Base-by-base conservation (phyloP, 768 basidiomycete genomes). In the Mycena galopus region DNA sequence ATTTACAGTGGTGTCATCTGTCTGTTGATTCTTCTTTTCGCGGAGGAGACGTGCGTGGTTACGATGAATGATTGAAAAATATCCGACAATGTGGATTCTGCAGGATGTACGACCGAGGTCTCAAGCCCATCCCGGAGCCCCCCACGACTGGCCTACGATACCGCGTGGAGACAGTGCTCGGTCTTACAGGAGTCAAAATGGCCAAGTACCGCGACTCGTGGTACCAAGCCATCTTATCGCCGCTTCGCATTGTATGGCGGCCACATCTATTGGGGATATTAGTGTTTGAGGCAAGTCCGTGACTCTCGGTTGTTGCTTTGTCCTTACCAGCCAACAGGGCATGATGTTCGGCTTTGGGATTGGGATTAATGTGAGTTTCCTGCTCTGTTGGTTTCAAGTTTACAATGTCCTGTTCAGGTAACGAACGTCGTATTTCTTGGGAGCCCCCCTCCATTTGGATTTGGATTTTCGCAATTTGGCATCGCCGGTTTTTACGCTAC, bases 381-480 rank as follows among this genome's bases (percentile, higher is more conserved):
- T 17, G 29, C 23, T 3, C 19, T 30, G 3, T 17, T 35, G 27
- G 17, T 29, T 44, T 33, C 11, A 61, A 27, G 37, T 32, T 30
- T 12, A n/a, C 57, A 56, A 19, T 8, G 56, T 1, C 9, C 50
- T 70, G 35, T 23, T 5, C n/a, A 92, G 88, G 88, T 90, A 17
- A 93, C 91, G 3, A 91, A 89, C 69, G 89, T 87, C 0, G 89
- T 92, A 1, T 93, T 92, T 81, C 79, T 92, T 1, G 90, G 89
- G 3, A 81, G 81, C 4, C 89, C 89, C 0, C 82, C 82, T 0
- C 89, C 90, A 0, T 74, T 85, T 8, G 92, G 88, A 7, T 92
- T 84, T 70, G 88, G 88, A 17, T 35, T 59, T 88, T 51, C 81
- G 81, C 83, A 82, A 62, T 86, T 84, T 59, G 86, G 84, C 12